Evolutionary conservation across 2,329 filamentous ascomycete species (phyloP).

Genomic region (Phaeomoniella chlamydospora): DNA sequence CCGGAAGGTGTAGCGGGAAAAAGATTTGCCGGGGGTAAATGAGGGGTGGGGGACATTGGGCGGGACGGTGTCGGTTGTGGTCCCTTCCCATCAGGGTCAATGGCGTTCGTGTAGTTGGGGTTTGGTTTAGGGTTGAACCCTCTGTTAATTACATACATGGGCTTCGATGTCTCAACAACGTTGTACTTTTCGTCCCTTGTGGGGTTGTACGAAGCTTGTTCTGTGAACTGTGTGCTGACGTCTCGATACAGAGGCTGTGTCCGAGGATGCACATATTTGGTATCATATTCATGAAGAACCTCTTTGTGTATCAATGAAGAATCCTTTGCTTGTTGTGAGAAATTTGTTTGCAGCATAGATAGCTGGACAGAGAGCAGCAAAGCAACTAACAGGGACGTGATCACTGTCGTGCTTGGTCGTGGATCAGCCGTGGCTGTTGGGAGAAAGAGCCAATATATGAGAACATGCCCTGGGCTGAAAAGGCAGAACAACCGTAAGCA

Average conservation of each 20-base stretch:
- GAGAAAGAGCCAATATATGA: constrained; percentile 78
- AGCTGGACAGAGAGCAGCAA: constrained; percentile 64
- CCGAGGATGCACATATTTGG: constrained; percentile 82
- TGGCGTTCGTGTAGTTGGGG: constrained; percentile 56
- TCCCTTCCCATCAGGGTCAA: constrained; percentile 48
- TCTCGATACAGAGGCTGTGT: constrained; percentile 68
- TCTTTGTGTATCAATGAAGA: constrained; percentile 73
- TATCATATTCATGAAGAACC: constrained; percentile 89
- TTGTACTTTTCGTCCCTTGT: constrained; percentile 28
- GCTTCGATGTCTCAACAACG: constrained; percentile 48
- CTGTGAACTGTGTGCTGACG: constrained; percentile 64
- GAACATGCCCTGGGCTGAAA: constrained; percentile 86
- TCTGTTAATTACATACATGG: constrained; percentile 51
- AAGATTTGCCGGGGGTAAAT: constrained; percentile 8
- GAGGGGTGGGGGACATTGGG: constrained; percentile 30
- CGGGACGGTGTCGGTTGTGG: constrained; percentile 22
- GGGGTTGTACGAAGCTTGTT: constrained; percentile 19
- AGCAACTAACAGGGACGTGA: constrained; percentile 68
- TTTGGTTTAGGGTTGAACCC: constrained; percentile 74
- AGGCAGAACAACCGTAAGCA: constrained; percentile 71
- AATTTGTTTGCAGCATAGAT: constrained; percentile 55
- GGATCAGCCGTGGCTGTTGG: constrained; percentile 63
- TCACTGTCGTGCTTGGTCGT: constrained; percentile 70
- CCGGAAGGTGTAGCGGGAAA: constrained; percentile 3
- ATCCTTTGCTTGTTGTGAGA: constrained; percentile 76